Base-by-base conservation (phyloP, 257 asterid genomes). In the Rubia yunnanensis region DNA sequence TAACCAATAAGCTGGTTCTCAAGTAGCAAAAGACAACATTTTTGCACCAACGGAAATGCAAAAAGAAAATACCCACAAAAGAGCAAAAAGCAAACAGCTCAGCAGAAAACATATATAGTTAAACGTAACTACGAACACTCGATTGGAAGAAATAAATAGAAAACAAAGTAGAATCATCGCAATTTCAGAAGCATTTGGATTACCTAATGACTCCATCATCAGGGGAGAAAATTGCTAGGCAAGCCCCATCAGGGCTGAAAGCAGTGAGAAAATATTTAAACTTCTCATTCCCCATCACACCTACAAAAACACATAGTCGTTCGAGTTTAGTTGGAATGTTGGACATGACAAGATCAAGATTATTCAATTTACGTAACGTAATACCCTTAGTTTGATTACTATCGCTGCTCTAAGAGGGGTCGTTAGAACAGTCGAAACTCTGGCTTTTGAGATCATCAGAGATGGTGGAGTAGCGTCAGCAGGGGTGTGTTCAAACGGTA, bases 131-230 rank as follows among this genome's bases (percentile, higher is more conserved):
- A 13, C 28, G 11, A 55, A 14, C 15, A 15, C 15, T 56, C 26
- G 14, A 55, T 13, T 23, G 35, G 5, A 30, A 15, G 24, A 58
- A 0, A 30, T 10, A 15, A 7, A 23, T 5, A 9, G 7, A 26
- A 27, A 20, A 53, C 13, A 9, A 11, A 53, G 30, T 4, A 54
- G 30, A 63, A 10, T n/a, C 34, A 6, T 4, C 6, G 36, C 3
- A 39, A 39, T 44, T 44, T 44, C 32, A 18, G 22, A 38, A 30
- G 8, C 26, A 14, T 24, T 32, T 11, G 48, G 59, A 68, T 60
- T 70, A 77, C 81, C 73, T 73, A 46, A 77, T 49, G 49, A 53
- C 59, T 65, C 64, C 76, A 41, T 73, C 68, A 8, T 73, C 68
- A 5, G 71, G 44, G 20, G 78, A 73, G 35, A 73, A 65, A 31